These are phyloP conservation scores for Miscanthus sacchariflorus DNA, from an alignment of 202 grass and related monocot genomes.

Conservation along the genomic window DNA sequence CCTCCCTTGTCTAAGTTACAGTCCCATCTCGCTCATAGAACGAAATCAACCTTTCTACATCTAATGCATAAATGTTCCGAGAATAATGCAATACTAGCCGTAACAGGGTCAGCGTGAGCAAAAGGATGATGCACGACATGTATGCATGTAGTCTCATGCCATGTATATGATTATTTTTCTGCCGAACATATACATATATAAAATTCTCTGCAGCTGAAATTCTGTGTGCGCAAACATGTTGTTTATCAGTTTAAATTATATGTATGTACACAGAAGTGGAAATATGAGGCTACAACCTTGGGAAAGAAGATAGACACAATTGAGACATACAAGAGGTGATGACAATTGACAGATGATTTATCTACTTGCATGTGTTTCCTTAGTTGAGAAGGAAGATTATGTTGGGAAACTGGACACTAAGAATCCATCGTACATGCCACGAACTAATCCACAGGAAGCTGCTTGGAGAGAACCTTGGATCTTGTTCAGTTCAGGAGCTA, in stretches of 20 bases:
- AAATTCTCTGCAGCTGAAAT: background rate
- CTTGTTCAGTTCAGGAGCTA: constrained; percentile 67
- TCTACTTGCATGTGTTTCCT: background rate
- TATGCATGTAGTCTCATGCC: background rate
- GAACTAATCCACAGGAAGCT: constrained; percentile 56
- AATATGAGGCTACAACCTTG: constrained; percentile 57
- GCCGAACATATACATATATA: background rate
- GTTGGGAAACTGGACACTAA: background rate
- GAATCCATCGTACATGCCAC: background rate
- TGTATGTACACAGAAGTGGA: constrained; percentile 51
- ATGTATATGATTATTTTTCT: background rate
- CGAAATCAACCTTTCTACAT: background rate
- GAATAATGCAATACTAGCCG: background rate
- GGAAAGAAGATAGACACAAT: constrained; percentile 62
- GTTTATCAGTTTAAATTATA: constrained; percentile 2
- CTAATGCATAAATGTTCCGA: background rate
- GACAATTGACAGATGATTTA: background rate
- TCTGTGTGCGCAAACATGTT: background rate
- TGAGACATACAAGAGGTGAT: constrained; percentile 64
- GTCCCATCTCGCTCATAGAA: background rate
- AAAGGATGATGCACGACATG: background rate
- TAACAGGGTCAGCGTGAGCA: background rate
- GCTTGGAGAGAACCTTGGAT: constrained; percentile 56
- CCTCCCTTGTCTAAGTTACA: background rate
- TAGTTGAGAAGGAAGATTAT: background rate